Conservation (phyloP, 2,329 filamentous ascomycete species). For the Chaetomiaceae sp. region DNA sequence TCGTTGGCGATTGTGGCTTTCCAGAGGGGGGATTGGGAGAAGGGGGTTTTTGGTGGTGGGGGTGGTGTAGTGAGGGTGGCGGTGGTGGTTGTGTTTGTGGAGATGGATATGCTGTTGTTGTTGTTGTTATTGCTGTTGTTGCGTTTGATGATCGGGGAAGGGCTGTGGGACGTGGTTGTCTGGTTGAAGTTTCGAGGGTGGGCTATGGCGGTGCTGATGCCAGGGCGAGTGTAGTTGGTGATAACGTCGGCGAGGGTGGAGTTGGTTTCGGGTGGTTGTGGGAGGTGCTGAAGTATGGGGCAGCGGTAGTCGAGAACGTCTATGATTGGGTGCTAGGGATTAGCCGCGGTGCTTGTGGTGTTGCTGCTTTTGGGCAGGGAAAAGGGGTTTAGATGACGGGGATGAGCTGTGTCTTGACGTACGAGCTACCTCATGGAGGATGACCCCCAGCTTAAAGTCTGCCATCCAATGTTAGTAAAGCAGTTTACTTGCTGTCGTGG, state of each 20-base stretch:
- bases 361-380: not conserved
- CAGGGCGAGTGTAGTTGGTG: not conserved
- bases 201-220: no score
- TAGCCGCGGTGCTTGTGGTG: not conserved
- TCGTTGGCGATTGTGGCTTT: slow-evolving; percentile 4
- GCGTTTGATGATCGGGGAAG: no score
- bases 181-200: no score
- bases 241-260: not conserved
- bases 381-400: slow-evolving; percentile 4
- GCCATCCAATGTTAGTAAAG: no score
- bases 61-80: not conserved
- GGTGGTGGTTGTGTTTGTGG: not conserved
- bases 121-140: no score
- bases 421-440: slow-evolving; percentile 19
- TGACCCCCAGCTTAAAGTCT: slow-evolving; percentile 14
- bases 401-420: not conserved
- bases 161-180: no score
- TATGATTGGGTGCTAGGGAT: not conserved
- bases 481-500: not conserved
- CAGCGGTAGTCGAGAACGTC: slow-evolving; percentile 16
- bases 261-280: not conserved
- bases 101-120: not conserved
- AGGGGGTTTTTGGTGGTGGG: not conserved
- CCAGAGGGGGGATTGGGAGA: slow-evolving; percentile 16
- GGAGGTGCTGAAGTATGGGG: not conserved